These are phyloP conservation scores for Dactylella cylindrospora DNA, from an alignment of 2,329 filamentous ascomycete genomes.

Conservation along the genomic window DNA sequence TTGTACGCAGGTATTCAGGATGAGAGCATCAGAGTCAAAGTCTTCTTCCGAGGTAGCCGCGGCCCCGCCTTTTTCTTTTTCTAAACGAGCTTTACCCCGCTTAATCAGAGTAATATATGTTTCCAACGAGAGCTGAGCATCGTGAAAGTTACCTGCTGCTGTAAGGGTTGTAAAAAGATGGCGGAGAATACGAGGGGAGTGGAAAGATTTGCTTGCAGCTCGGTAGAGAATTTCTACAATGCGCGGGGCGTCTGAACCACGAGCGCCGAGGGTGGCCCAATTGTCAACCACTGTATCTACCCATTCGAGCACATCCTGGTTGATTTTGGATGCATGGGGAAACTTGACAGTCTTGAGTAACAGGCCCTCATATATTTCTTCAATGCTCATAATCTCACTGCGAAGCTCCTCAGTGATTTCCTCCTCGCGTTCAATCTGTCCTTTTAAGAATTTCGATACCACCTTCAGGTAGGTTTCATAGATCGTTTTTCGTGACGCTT, in stretches of 20 bases:
- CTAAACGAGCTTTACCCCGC: slow-evolving; percentile 77
- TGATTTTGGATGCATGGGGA: slow-evolving; percentile 76
- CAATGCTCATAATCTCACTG: slow-evolving; percentile 75
- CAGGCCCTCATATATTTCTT: slow-evolving; percentile 75
- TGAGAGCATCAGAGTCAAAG: slow-evolving; percentile 75
- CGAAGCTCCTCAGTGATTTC: slow-evolving; percentile 64
- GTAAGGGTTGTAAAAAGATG: slow-evolving; percentile 86
- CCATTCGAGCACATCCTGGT: slow-evolving; percentile 78
- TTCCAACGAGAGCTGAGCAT: slow-evolving; percentile 86
- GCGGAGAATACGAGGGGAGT: slow-evolving; percentile 84
- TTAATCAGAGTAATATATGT: slow-evolving; percentile 88
- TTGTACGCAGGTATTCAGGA: slow-evolving; percentile 76
- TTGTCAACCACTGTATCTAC: slow-evolving; percentile 77
- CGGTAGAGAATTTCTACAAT: slow-evolving; percentile 87
- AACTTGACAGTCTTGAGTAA: slow-evolving; percentile 79
- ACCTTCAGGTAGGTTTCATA: slow-evolving; percentile 44
- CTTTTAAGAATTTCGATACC: slow-evolving; percentile 30
- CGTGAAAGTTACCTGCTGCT: slow-evolving; percentile 83
- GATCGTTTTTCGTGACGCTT: slow-evolving; percentile 33
- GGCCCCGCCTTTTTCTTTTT: slow-evolving; percentile 71
- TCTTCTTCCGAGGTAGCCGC: slow-evolving; percentile 68
- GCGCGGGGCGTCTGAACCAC: slow-evolving; percentile 56
- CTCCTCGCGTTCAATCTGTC: slow-evolving; percentile 44
- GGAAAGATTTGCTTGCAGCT: slow-evolving; percentile 88
- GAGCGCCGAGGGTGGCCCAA: slow-evolving; percentile 79